Base-by-base conservation (phyloP, 2,329 filamentous ascomycete genomes). In the Aspergillus sp. region DNA sequence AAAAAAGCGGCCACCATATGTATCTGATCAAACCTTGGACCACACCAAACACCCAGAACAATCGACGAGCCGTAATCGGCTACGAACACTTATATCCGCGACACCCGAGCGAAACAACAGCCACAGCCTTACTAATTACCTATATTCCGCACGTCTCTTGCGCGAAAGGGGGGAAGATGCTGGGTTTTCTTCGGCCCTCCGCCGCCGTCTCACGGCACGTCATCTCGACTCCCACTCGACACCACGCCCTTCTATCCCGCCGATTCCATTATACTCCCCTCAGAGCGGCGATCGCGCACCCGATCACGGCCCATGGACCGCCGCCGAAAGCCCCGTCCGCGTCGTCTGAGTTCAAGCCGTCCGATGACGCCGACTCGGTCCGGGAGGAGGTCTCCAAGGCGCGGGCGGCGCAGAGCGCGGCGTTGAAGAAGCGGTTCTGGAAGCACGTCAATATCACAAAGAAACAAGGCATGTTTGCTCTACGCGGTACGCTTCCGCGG, bases 341-440 rank as follows among this genome's bases (percentile, higher is more conserved):
- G 4, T 66, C 76, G 7, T 72, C 78, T 14, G 75, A 77, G 51
- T 75, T 79, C 26, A 30, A 30, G 70, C 75, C 48, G 76, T 78
- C 36, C 68, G 75, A 41, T 67, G 76, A 56, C 57, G 74, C 48
- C 73, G 71, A 51, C 11, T 40, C 26, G 19, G 10, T 14, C 16
- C 38, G 50, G 42, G 54, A 49, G 45, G 43, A 40, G 16, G 50
- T 59, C 19, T 19, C 38, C 22, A 36, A 52, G 2, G 66, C 73
- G 48, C 70, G 75, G 3, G 49, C 57, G 7, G 50, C 58, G 16
- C 60, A 63, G 32, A 58, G 63, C 17, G 62, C 68, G 30, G 76
- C 78, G 2, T 78, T 86, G 65, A 79, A 79, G 65, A 89, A 85
- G 76, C 82, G 92, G 49, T 96, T 96, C 76, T 97, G 93, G 93